These are phyloP conservation scores for Sporothrix sp. DNA, from an alignment of 2,329 filamentous ascomycete genomes.

Conservation along the genomic window DNA sequence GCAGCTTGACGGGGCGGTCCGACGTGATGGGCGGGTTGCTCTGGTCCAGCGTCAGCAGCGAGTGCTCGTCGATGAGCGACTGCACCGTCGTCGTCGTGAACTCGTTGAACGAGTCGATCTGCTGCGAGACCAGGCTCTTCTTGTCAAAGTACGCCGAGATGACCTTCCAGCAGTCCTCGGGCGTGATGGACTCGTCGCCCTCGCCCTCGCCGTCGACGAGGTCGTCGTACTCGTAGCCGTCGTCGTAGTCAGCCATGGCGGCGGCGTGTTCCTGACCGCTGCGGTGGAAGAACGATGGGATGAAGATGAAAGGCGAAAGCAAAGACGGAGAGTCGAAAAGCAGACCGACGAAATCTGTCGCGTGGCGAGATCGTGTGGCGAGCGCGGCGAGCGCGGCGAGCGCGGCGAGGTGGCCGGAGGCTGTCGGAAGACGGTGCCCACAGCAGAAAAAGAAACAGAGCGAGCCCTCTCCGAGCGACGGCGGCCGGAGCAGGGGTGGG, in stretches of 20 bases:
- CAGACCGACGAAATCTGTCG: neutral
- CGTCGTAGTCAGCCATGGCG: constrained; percentile 48
- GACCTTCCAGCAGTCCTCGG: constrained; percentile 97
- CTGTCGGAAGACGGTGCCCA: neutral
- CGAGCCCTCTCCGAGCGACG: no score
- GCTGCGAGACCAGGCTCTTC: constrained; percentile 93
- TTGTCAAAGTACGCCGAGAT: constrained; percentile 95
- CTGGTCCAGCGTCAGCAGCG: constrained; percentile 84
- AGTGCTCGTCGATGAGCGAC: constrained; percentile 88
- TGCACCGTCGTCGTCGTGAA: constrained; percentile 93
- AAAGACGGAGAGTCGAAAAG: neutral
- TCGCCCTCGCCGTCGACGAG: constrained; percentile 59
- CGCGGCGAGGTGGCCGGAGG: neutral
- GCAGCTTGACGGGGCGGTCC: constrained; percentile 72
- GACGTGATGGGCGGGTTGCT: constrained; percentile 68
- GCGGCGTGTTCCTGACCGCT: neutral
- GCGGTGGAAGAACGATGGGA: neutral
- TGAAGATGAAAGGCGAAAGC: neutral
- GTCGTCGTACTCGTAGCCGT: constrained; percentile 33
- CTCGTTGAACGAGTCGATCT: constrained; percentile 96
- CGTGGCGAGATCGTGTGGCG: no score
- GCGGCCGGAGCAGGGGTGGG: no score
- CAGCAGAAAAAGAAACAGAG: neutral
- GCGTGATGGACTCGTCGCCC: constrained; percentile 68
- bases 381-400: no score